phyloP scores from a whole-genome alignment of 1,284 basidiomycete species.

The Acaromyces ingoldii region DNA sequence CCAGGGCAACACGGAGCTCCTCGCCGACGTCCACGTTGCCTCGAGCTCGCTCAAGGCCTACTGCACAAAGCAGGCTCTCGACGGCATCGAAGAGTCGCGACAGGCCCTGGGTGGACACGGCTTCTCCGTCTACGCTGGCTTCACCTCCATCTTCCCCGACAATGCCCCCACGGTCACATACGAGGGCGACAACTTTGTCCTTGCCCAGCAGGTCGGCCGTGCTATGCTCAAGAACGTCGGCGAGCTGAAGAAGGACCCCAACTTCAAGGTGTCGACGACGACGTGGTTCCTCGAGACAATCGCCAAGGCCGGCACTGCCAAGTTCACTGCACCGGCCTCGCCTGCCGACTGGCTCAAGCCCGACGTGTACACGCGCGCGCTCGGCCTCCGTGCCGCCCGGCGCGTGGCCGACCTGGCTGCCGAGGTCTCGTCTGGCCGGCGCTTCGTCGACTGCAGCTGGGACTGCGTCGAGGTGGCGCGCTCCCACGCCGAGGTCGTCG shows the following conservation, averaged over 20 bases:
- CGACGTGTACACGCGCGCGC: constrained; percentile 28
- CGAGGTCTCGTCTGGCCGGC: constrained; percentile 27
- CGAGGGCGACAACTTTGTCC: constrained; percentile 37
- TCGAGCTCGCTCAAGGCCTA: constrained; percentile 68
- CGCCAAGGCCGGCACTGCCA: constrained; percentile 16
- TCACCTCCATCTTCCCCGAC: constrained; percentile 13
- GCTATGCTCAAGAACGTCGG: constrained; percentile 41
- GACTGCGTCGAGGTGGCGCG: constrained; percentile 45
- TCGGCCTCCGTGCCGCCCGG: constrained; percentile 34
- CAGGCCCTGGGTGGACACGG: constrained; percentile 74
- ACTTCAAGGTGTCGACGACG: constrained; percentile 26
- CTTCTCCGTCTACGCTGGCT: constrained; percentile 64
- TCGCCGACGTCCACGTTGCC: constrained; percentile 66
- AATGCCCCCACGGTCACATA: constrained; percentile 20
- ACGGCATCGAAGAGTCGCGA: constrained; percentile 65
- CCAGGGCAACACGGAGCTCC: constrained; percentile 9
- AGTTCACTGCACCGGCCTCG: constrained; percentile 22
- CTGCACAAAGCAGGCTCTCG: constrained; percentile 58
- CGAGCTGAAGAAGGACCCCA: constrained; percentile 25
- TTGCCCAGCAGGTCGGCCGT: constrained; percentile 39
- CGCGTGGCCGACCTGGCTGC: constrained; percentile 35
- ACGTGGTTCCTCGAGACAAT: constrained; percentile 33
- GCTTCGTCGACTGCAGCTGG: constrained; percentile 33
- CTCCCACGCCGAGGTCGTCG: constrained; percentile 38
- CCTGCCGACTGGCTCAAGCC: constrained; percentile 33